Evolutionary conservation across 1,284 basidiomycete species (phyloP), one percentile per base, ranked within the genome.

Genomic region (Rhodotorula glutinis): DNA sequence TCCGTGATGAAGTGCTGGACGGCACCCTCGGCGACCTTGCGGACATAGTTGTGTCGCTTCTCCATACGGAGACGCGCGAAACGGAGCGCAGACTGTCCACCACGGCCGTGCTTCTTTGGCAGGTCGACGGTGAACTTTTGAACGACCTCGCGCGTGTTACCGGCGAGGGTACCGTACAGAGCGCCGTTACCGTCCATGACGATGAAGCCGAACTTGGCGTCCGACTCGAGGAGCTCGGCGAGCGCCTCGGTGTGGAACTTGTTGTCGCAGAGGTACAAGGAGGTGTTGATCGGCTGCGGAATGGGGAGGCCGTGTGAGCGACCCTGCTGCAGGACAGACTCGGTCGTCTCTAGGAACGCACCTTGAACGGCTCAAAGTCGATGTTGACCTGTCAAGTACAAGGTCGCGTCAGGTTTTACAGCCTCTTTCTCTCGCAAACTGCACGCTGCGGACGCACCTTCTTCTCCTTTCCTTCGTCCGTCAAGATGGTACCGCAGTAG

Each of bases 11-110:
- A 99, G 81, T 98, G 93, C 81, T 98, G 94, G 14, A 98, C 94
- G 3, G 96, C 93, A 64, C 87, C 83, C 80, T 99, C 95, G 62
- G 95, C 94, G 66, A 98, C 94, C 81, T 99, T 99, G 75, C 96
- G 90, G 58, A 98, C 94, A 79, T 99, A 99, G 81, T 98, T 99
- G 87, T 98, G 95, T 65, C 96, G 88, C 77, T 97, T 97, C 82
- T 99, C 96, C 78, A 98, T 96, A 79, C 96, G 91, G 66, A 99
- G 87, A 86, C 96, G 95, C 51, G 95, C 92, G 87, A 99, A 99
- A 91, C 96, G 96, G 62, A 98, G 85, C 40, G 96, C 96, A 68
- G 96, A 99, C 81, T 99, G 96, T 82, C 96, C 96, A 88, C 96
- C 96, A 85, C 96, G 95, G 25, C 76, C 76, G 71, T 98, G 96